Evolutionary conservation across 208 protist genomes (phyloP).

Genomic region (Tritrichomonas musculus): DNA sequence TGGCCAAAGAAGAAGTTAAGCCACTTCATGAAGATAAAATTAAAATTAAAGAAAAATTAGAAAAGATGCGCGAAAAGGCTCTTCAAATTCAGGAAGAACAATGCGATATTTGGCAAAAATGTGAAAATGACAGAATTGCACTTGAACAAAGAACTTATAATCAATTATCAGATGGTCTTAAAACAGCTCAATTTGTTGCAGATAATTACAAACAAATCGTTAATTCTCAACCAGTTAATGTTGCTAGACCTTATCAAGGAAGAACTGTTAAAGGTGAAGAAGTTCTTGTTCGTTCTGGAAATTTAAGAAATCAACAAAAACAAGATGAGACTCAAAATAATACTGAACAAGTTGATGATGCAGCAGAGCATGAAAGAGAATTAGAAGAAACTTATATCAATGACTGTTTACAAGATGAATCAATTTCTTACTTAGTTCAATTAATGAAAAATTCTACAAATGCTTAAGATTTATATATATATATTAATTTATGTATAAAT

Average conservation of each 20-base stretch:
- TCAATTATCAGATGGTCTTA: neutral
- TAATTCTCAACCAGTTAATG: neutral
- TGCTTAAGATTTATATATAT: too few species aligned
- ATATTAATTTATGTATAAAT: too few species aligned
- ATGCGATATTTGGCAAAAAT: constrained; percentile 14
- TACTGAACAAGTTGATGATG: neutral
- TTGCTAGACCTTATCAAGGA: neutral
- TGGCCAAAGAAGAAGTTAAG: neutral
- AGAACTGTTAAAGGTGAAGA: constrained; percentile 32
- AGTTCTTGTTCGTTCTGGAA: neutral
- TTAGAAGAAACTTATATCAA: constrained; percentile 25
- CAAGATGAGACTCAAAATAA: neutral
- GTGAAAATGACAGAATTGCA: neutral
- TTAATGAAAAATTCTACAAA: neutral
- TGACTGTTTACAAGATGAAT: constrained; percentile 15
- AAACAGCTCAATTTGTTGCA: constrained; percentile 18
- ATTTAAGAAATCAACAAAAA: neutral
- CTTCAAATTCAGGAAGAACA: constrained; percentile 1
- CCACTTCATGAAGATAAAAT: constrained; percentile 17
- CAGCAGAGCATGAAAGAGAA: neutral
- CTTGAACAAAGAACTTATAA: neutral
- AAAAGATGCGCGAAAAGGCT: neutral
- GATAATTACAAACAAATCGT: constrained; percentile 24
- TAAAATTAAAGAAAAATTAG: neutral
- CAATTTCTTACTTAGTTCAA: constrained; percentile 26